Evolutionary conservation across 2,329 filamentous ascomycete genomes (phyloP), one percentile per base, ranked within the genome.

Genomic region (Coniochaeta sp.): DNA sequence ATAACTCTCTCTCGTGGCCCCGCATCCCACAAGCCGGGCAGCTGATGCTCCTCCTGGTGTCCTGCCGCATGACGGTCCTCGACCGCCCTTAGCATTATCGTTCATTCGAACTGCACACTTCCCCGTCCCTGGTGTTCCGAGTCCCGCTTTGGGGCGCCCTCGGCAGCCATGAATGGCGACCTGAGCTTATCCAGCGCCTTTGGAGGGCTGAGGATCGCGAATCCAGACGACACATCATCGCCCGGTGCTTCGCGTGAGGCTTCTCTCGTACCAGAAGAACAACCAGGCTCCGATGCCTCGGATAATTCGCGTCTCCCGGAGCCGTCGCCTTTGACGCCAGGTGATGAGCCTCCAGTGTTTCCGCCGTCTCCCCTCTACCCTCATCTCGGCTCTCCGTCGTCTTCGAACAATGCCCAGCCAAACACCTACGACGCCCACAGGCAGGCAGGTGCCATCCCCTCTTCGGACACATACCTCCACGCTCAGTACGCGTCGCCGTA

Each of bases 161-260:
- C 56, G 57, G 59, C 56, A 50, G 81, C 72, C 74, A 97, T 97
- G 92, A 91, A 92, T 78, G 91, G 90, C 75, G 92, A 96, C 79
- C 79, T 96, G 73, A 96, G 90, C 76, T 86, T 98, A 66, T 95
- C 92, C 71, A 90, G 93, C 78, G 91, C 91, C 71, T 83, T 98
- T 70, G 95, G 95, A 71, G 93, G 93, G 70, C 81, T 99, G 75
- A 91, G 93, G 74, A 98, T 99, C 74, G 93, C 95, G 69, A 99
- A 98, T 75, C 93, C 93, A 59, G 93, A 97, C 77, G 87, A 95
- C 77, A 82, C 84, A 65, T 74, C 72, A 65, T 74, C 72, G 52
- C 70, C 70, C 40, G 71, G 68, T 61, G 65, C 71, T 59, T 66
- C 72, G 34, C 67, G 64, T 59, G 70, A 74, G 50, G 57, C 62